These are phyloP conservation scores for Neonectria hederae DNA, from an alignment of 2,329 filamentous ascomycete species.

Conservation along the genomic window DNA sequence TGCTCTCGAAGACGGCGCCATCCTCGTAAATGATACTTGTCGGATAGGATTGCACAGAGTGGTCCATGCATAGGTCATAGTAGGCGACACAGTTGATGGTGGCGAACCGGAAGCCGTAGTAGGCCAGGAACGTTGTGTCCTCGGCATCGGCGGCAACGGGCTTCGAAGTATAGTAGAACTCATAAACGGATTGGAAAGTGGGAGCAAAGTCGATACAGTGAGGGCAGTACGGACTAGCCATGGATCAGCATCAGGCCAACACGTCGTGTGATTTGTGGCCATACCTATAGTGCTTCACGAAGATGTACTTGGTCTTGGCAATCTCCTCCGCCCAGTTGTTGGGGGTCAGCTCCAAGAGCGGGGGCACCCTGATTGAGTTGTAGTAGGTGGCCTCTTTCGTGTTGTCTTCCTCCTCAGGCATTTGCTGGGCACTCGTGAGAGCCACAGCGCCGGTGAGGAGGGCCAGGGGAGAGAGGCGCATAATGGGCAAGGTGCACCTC, in stretches of 20 bases:
- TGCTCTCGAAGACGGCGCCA: slow-evolving; percentile 71
- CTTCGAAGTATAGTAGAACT: slow-evolving; percentile 92
- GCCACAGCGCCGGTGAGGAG: slow-evolving; percentile 57
- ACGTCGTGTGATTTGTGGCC: slow-evolving; percentile 1
- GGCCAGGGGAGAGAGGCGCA: slow-evolving; percentile 52
- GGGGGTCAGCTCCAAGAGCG: slow-evolving; percentile 68
- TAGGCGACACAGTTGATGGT: slow-evolving; percentile 86
- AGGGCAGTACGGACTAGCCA: slow-evolving; percentile 64
- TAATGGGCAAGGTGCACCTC: slow-evolving; percentile 32
- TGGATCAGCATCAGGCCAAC: slow-evolving; percentile 33
- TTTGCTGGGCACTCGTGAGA: slow-evolving; percentile 42
- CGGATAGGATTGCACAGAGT: slow-evolving; percentile 77
- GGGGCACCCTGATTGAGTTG: slow-evolving; percentile 73
- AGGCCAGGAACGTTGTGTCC: slow-evolving; percentile 74
- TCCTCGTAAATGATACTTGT: slow-evolving; percentile 83
- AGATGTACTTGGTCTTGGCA: slow-evolving; percentile 61
- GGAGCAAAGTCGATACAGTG: slow-evolving; percentile 86
- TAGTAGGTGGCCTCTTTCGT: slow-evolving; percentile 63
- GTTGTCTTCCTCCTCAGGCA: slow-evolving; percentile 43
- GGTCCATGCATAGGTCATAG: slow-evolving; percentile 77
- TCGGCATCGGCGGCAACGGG: slow-evolving; percentile 66
- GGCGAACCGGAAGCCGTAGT: slow-evolving; percentile 90
- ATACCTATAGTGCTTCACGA: slow-evolving; percentile 76
- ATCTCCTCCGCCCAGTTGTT: slow-evolving; percentile 66
- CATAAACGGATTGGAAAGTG: slow-evolving; percentile 90